Evolutionary conservation across 1,139 yeast genomes (phyloP).

Genomic region (Sugiyamaella castrensis): DNA sequence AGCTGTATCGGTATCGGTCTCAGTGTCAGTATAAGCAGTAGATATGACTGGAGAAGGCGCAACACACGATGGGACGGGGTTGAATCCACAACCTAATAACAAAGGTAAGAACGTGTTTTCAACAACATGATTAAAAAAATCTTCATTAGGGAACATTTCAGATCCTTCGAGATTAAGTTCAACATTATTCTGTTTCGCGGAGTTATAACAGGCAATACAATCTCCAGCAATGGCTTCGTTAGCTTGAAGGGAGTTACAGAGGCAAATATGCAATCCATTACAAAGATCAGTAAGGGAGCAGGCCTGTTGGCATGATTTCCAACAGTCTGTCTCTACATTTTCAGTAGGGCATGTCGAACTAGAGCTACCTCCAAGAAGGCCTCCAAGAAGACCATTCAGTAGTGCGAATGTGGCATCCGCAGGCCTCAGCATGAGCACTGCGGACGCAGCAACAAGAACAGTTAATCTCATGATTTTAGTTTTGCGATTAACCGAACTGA

Average conservation of each 20-base stretch:
- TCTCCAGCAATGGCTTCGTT: constrained; percentile 20
- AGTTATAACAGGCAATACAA: constrained; percentile 25
- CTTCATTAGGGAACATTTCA: constrained; percentile 20
- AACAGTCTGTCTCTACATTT: constrained; percentile 22
- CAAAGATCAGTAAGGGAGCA: constrained; percentile 20
- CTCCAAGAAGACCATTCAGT: constrained; percentile 9
- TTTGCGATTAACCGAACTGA: not conserved
- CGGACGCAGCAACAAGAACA: constrained; percentile 3
- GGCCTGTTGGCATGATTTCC: constrained; percentile 26
- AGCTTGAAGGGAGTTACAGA: constrained; percentile 17
- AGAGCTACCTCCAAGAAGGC: constrained; percentile 6
- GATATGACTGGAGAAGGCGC: constrained; percentile 5
- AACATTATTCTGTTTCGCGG: constrained; percentile 17
- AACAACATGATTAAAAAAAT: constrained; percentile 26
- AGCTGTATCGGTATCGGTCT: constrained; percentile 6
- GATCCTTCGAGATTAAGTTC: constrained; percentile 24
- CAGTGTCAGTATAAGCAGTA: constrained; percentile 2
- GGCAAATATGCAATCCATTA: constrained; percentile 21
- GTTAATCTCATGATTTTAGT: constrained; percentile 7
- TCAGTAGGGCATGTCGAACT: constrained; percentile 5
- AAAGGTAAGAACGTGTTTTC: constrained; percentile 24
- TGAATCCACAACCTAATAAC: constrained; percentile 21
- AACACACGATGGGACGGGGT: constrained; percentile 10
- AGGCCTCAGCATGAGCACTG: constrained; percentile 3
- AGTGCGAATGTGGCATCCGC: constrained; percentile 10